Evolutionary conservation across 106 monocot genomes (phyloP).

Genomic region (Chionographis japonica): DNA sequence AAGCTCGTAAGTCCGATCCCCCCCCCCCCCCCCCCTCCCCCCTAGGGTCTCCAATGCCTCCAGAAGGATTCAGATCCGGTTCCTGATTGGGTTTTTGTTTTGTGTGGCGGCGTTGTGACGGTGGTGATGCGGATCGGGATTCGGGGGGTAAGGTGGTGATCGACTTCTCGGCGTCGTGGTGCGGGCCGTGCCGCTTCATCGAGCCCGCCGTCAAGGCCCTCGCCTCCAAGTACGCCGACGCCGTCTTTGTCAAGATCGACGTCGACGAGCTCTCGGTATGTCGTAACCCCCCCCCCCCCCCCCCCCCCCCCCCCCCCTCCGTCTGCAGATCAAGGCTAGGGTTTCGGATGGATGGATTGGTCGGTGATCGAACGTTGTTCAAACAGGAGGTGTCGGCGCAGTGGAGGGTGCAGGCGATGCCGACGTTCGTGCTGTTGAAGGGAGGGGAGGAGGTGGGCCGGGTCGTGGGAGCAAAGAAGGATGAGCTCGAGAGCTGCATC

Average conservation of each 20-base stretch:
- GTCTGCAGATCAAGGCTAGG: background rate
- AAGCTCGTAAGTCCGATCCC: constrained; percentile 3
- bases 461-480: constrained; percentile 60
- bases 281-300: background rate
- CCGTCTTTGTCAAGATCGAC: constrained; percentile 59
- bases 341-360: constrained; percentile 3
- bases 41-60: too few relatives aligned
- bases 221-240: constrained; percentile 39
- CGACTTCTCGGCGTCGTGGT: constrained; percentile 83
- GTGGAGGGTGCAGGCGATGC: constrained; percentile 88
- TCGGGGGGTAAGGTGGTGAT: constrained; percentile 32
- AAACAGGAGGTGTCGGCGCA: constrained; percentile 51
- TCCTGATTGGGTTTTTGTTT: too few relatives aligned
- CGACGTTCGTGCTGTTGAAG: constrained; percentile 65
- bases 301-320: background rate
- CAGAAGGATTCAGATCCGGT: too few relatives aligned
- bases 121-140: too few relatives aligned
- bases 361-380: background rate
- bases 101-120: too few relatives aligned
- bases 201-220: constrained; percentile 55
- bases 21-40: too few relatives aligned
- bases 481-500: constrained; percentile 59
- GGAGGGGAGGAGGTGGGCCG: constrained; percentile 53
- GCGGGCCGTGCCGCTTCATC: constrained; percentile 76
- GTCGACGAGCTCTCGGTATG: constrained; percentile 70